Evolutionary conservation across 208 protist genomes (phyloP).

Genomic region (Leishmania major): DNA sequence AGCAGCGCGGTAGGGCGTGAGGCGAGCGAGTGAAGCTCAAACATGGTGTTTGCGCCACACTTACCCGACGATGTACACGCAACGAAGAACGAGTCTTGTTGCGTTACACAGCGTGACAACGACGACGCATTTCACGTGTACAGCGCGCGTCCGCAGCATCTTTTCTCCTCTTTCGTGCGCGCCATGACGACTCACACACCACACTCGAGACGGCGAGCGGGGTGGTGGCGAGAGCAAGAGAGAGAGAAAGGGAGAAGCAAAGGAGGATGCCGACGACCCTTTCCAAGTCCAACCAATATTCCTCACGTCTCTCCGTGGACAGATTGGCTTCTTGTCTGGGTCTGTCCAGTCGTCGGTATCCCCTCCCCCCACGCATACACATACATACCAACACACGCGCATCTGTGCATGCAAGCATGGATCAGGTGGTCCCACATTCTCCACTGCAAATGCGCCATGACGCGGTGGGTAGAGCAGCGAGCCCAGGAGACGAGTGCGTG

Average conservation of each 20-base stretch:
- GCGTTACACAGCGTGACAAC: background rate
- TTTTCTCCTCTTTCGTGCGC: background rate
- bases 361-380: background rate
- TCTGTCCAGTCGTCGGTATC: background rate
- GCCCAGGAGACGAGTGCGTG: background rate
- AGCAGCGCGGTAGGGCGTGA: background rate
- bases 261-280: background rate
- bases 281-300: background rate
- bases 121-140: background rate
- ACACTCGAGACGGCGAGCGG: background rate
- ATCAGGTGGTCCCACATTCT: background rate
- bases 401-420: background rate
- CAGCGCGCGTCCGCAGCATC: background rate
- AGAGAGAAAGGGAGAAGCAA: background rate
- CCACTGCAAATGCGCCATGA: background rate
- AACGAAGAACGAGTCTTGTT: background rate
- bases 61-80: background rate
- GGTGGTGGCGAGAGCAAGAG: background rate
- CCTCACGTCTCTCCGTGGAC: background rate
- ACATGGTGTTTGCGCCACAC: background rate
- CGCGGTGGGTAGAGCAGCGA: background rate
- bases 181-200: background rate
- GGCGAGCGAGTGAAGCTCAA: background rate
- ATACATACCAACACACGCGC: background rate
- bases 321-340: background rate